These are phyloP conservation scores for Hepatocystis sp. DNA, from an alignment of 169 alveolate species.

Conservation along the genomic window DNA sequence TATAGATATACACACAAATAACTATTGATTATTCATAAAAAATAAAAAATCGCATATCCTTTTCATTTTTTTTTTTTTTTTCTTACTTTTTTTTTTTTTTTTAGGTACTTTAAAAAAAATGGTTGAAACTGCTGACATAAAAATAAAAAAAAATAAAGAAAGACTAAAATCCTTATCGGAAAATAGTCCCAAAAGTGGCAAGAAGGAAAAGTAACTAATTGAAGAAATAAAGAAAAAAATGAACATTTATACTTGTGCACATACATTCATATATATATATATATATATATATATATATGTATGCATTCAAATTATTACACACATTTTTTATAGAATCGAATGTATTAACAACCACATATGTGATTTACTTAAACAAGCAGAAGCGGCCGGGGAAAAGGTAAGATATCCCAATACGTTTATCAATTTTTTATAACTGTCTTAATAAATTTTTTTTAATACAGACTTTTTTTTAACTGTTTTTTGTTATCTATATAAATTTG, in stretches of 20 bases:
- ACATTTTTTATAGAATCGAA: constrained; percentile 59
- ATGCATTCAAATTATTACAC: background rate
- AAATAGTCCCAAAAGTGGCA: constrained; percentile 71
- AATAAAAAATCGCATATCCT: too few species aligned
- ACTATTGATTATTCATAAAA: background rate
- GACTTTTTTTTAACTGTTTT: too few species aligned
- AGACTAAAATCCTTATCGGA: constrained; percentile 65
- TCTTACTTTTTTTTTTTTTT: background rate
- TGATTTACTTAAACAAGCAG: constrained; percentile 78
- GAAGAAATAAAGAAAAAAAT: background rate
- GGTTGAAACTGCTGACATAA: constrained; percentile 46
- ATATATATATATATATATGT: constrained; percentile 6
- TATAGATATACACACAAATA: background rate
- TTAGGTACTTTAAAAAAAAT: constrained; percentile 33
- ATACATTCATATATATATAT: background rate
- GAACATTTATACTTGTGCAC: background rate
- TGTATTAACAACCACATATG: constrained; percentile 78
- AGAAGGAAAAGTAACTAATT: constrained; percentile 75
- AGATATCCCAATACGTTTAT: too few species aligned
- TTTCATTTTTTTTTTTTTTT: constrained; percentile 2
- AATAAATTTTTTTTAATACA: too few species aligned
- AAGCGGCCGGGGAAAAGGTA: constrained; percentile 81
- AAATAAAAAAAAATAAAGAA: constrained; percentile 50
- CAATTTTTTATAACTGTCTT: too few species aligned
- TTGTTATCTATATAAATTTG: background rate